Conservation (phyloP, 176 grass and related monocot species). For the Canna indica region DNA sequence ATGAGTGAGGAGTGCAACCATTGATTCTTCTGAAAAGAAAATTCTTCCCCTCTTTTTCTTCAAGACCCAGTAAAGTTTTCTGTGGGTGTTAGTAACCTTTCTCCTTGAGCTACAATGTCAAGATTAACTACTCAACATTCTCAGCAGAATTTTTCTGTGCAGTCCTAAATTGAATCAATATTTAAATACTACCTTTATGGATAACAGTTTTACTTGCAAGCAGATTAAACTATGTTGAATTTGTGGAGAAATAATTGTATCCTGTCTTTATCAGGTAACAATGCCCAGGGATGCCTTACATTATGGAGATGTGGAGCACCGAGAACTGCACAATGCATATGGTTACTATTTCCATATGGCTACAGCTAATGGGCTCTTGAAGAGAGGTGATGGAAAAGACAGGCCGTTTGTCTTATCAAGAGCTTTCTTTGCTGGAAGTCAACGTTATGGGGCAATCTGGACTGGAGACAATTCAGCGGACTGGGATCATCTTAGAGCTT, state of each 20-base stretch:
- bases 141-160: too few relatives aligned
- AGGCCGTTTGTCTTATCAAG: constrained; percentile 96
- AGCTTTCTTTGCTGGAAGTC: constrained; percentile 89
- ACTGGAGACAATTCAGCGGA: constrained; percentile 89
- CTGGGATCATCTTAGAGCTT: constrained; percentile 90
- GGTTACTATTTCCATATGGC: constrained; percentile 99
- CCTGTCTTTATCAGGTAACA: constrained; percentile 41
- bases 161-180: background rate
- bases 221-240: background rate
- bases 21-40: background rate
- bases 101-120: background rate
- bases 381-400: constrained; percentile 72
- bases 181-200: background rate
- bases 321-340: constrained; percentile 96
- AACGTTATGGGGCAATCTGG: constrained; percentile 83
- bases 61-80: background rate
- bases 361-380: constrained; percentile 72
- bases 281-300: constrained; percentile 96
- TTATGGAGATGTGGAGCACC: constrained; percentile 65
- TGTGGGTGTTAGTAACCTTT: background rate
- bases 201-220: background rate
- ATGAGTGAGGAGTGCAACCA: background rate
- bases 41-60: background rate
- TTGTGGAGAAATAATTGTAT: background rate
- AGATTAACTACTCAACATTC: background rate